Percentiles rank a stretch among this genome's conserved stretches.
These are phyloP conservation scores for Soucietia sequanensis DNA, from an alignment of 805 yeast genomes.

Conservation along the genomic window DNA sequence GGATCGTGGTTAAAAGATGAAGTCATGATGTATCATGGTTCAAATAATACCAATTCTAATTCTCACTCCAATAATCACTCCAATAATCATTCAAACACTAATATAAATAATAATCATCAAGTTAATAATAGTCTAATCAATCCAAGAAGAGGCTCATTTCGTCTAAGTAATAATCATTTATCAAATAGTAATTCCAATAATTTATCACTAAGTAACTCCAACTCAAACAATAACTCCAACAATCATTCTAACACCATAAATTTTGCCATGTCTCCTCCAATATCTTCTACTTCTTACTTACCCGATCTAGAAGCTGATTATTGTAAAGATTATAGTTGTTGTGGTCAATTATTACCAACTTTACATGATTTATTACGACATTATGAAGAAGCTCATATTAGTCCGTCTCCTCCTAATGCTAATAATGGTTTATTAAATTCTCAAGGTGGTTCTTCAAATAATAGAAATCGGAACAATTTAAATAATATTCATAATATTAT, in stretches of 20 bases:
- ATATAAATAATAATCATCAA: slow-evolving; percentile 10
- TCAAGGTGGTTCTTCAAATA: slow-evolving; percentile 4
- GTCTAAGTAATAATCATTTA: slow-evolving; percentile 18
- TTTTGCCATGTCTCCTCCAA: slow-evolving; percentile 59
- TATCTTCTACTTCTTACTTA: slow-evolving; percentile 68
- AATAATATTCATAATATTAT: slow-evolving; percentile 57
- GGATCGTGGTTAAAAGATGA: slow-evolving; percentile 97
- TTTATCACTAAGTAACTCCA: slow-evolving; percentile 3
- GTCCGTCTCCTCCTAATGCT: slow-evolving; percentile 48
- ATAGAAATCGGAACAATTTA: slow-evolving; percentile 32
- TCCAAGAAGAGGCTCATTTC: slow-evolving; percentile 39
- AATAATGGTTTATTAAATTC: slow-evolving; percentile 28
- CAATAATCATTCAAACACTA: slow-evolving; percentile 7
- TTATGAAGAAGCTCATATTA: slow-evolving; percentile 93
- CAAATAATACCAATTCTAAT: slow-evolving; percentile 10
- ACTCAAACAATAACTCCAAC: too few species aligned
- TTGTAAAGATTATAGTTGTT: slow-evolving; percentile 94
- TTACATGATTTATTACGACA: slow-evolving; percentile 90
- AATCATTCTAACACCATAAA: slow-evolving; percentile 19
- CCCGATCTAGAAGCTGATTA: slow-evolving; percentile 94
- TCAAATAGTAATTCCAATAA: slow-evolving; percentile 11
- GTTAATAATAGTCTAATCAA: slow-evolving; percentile 21
- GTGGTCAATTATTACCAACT: slow-evolving; percentile 90
- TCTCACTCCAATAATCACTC: slow-evolving; percentile 5
- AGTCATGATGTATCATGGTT: slow-evolving; percentile 54